Percentiles rank a stretch among this genome's conserved stretches.
Conservation (phyloP, 1,284 basidiomycete species). For the Cryptococcus sp. region DNA sequence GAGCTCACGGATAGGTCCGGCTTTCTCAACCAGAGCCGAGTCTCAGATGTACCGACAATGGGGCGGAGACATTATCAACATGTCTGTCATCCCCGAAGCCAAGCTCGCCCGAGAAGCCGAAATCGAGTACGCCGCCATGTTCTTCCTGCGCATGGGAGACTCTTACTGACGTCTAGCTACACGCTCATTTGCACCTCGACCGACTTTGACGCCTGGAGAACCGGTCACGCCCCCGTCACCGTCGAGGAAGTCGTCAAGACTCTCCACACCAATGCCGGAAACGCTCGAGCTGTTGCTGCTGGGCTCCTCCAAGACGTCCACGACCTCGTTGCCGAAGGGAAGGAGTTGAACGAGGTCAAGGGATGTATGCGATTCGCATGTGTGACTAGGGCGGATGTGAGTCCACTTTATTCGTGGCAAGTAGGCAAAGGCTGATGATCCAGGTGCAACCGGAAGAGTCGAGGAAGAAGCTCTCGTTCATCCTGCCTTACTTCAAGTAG, state of each 20-base stretch:
- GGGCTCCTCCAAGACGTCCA: constrained; percentile 74
- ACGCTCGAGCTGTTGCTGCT: constrained; percentile 63
- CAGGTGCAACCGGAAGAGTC: constrained; percentile 60
- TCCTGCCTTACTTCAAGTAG: constrained; percentile 58
- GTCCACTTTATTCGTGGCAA: constrained; percentile 8
- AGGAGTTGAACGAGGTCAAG: constrained; percentile 59
- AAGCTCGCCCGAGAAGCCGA: constrained; percentile 95
- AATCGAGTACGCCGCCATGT: constrained; percentile 59
- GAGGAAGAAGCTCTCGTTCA: constrained; percentile 65
- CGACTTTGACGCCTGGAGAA: constrained; percentile 86
- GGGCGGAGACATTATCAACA: constrained; percentile 90
- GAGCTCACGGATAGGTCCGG: constrained; percentile 31
- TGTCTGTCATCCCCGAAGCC: constrained; percentile 92
- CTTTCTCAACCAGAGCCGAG: constrained; percentile 79
- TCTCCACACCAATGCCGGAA: constrained; percentile 75
- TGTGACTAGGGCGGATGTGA: constrained; percentile 61
- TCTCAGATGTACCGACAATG: constrained; percentile 87
- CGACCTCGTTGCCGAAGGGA: constrained; percentile 52
- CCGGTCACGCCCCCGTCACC: constrained; percentile 72
- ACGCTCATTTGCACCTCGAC: constrained; percentile 84
- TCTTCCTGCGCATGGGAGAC: too few species aligned
- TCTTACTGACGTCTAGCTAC: constrained; percentile 54
- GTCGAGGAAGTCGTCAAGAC: constrained; percentile 79
- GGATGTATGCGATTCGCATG: constrained; percentile 79
- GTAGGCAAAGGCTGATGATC: constrained; percentile 5